These are phyloP conservation scores for Podospora fimiseda DNA, from an alignment of 495 filamentous ascomycete species.

Conservation along the genomic window DNA sequence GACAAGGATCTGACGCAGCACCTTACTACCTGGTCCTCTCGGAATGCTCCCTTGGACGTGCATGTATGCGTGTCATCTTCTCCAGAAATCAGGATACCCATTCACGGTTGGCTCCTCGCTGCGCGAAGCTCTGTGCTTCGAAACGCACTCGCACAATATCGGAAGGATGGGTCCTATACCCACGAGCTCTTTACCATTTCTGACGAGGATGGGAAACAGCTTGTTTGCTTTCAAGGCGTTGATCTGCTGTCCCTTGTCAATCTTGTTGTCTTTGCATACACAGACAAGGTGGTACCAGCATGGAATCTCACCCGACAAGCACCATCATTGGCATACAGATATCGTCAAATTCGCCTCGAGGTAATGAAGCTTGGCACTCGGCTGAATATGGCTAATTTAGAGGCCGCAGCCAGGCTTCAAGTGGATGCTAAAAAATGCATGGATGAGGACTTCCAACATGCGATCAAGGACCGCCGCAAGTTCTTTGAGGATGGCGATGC, in stretches of 20 bases:
- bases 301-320: constrained; percentile 69
- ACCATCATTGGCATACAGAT: constrained; percentile 57
- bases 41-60: constrained; percentile 37
- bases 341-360: constrained; percentile 71
- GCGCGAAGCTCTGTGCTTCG: constrained; percentile 67
- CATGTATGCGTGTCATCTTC: constrained; percentile 48
- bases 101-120: constrained; percentile 74
- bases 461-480: constrained; percentile 52
- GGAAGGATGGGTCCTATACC: constrained; percentile 30
- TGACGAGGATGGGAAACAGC: constrained; percentile 40
- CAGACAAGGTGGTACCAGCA: constrained; percentile 70
- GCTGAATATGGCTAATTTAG: constrained; percentile 60
- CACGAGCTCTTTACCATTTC: constrained; percentile 56
- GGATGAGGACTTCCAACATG: constrained; percentile 59
- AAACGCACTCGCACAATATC: constrained; percentile 49
- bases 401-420: constrained; percentile 70
- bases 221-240: constrained; percentile 56
- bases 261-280: constrained; percentile 72
- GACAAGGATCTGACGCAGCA: constrained; percentile 48
- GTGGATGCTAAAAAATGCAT: constrained; percentile 54
- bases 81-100: constrained; percentile 63
- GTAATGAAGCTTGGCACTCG: constrained; percentile 70
- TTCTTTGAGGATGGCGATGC: constrained; percentile 75
- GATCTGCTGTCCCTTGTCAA: constrained; percentile 75
- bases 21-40: constrained; percentile 29